phyloP scores from a whole-genome alignment of 331 rosid genomes.

The Quercus lobata region DNA sequence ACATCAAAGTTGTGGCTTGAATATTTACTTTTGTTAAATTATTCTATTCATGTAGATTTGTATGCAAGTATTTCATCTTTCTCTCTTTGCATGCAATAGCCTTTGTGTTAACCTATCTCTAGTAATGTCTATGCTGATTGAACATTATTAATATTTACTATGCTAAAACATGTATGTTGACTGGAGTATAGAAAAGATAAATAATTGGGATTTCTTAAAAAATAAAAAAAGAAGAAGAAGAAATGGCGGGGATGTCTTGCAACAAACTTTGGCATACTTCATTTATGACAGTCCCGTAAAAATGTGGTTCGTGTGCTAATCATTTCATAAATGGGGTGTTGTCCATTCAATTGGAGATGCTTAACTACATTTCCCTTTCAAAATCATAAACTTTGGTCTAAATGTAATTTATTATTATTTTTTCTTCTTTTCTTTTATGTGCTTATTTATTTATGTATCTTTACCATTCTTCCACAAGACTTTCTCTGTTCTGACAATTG shows the following conservation, averaged over 20 bases:
- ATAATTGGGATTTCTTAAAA: not conserved
- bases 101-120: not conserved
- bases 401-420: not conserved
- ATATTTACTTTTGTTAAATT: not conserved
- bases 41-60: not conserved
- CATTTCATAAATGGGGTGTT: not conserved
- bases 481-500: slow-evolving; percentile 21
- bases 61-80: not conserved
- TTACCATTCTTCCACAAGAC: not conserved
- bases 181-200: not conserved
- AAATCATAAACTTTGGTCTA: not conserved
- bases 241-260: not conserved
- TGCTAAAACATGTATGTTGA: not conserved
- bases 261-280: not conserved
- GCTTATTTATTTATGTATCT: not conserved
- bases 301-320: not conserved
- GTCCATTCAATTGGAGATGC: not conserved
- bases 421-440: not conserved
- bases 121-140: not conserved
- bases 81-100: not conserved
- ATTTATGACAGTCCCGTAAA: not conserved
- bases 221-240: not conserved
- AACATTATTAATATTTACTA: not conserved
- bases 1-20: no score
- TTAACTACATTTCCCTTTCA: not conserved